phyloP scores from a whole-genome alignment of 2,329 filamentous ascomycete species.

The Neophaeococcomyces mojaviensis region DNA sequence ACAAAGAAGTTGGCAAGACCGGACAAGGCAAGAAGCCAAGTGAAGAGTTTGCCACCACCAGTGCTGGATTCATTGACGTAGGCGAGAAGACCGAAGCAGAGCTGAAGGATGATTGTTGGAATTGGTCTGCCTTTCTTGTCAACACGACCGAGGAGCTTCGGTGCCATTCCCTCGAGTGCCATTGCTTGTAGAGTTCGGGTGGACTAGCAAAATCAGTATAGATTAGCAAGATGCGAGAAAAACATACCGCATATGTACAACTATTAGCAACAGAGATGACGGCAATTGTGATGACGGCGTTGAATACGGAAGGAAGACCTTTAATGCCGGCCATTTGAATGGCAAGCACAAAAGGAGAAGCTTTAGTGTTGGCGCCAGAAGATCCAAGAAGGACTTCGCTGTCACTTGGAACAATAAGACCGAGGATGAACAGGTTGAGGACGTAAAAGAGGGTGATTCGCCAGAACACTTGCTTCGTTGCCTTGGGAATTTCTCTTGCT shows the following conservation, averaged over 20 bases:
- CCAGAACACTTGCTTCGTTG: slow-evolving; percentile 89
- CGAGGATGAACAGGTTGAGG: slow-evolving; percentile 38
- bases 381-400: slow-evolving; percentile 33
- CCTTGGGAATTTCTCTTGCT: slow-evolving; percentile 67
- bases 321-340: slow-evolving; percentile 53
- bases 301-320: slow-evolving; percentile 57
- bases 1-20: slow-evolving; percentile 68
- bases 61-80: slow-evolving; percentile 53
- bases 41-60: slow-evolving; percentile 50
- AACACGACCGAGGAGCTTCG: slow-evolving; percentile 37
- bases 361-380: slow-evolving; percentile 32
- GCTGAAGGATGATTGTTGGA: slow-evolving; percentile 61
- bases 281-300: slow-evolving; percentile 56
- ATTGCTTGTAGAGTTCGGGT: slow-evolving; percentile 51
- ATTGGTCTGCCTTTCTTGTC: slow-evolving; percentile 76
- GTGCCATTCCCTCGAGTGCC: slow-evolving; percentile 37
- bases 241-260: slow-evolving; percentile 41
- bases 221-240: too few species aligned
- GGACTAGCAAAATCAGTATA: slow-evolving; percentile 21
- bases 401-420: slow-evolving; percentile 36
- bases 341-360: slow-evolving; percentile 60
- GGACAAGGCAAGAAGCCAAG: slow-evolving; percentile 72
- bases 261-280: slow-evolving; percentile 54
- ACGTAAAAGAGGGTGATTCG: slow-evolving; percentile 65
- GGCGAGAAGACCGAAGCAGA: slow-evolving; percentile 66